These are phyloP conservation scores for Geranium brycei DNA, from an alignment of 345 rosid genomes.

Conservation along the genomic window DNA sequence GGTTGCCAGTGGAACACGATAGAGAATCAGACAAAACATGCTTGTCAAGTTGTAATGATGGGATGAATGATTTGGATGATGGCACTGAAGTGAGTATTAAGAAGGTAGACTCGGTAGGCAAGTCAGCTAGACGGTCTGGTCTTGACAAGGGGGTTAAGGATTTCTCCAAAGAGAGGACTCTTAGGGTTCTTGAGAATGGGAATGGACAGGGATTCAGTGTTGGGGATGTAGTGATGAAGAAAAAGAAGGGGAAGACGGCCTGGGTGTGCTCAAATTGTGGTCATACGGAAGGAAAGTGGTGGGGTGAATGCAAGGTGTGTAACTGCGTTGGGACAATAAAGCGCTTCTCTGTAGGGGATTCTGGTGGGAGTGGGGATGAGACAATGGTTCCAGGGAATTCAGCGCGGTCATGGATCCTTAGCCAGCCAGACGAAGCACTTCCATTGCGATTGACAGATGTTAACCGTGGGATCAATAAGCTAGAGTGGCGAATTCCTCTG, in stretches of 20 bases:
- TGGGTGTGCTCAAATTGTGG: constrained; percentile 77
- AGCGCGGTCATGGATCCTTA: constrained; percentile 54
- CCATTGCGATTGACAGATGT: constrained; percentile 53
- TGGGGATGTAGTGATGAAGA: constrained; percentile 28
- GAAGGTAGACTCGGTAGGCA: not conserved
- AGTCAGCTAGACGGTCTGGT: no score
- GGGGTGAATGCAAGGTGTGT: constrained; percentile 72
- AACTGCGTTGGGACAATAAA: constrained; percentile 42
- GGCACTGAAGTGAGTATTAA: not conserved
- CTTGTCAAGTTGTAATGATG: not conserved
- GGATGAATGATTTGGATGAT: not conserved
- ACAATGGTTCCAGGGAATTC: constrained; percentile 29
- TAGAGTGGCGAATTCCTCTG: constrained; percentile 61
- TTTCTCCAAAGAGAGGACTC: not conserved
- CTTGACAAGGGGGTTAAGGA: not conserved
- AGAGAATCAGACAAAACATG: no score
- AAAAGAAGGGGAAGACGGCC: constrained; percentile 22
- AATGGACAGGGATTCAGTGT: constrained; percentile 8
- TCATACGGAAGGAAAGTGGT: constrained; percentile 66
- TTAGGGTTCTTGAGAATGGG: constrained; percentile 4
- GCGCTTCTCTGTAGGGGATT: constrained; percentile 27
- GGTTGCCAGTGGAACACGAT: not conserved
- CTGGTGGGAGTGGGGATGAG: constrained; percentile 15
- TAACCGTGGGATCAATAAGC: constrained; percentile 40
- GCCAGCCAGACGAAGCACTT: constrained; percentile 22